Base-by-base conservation (phyloP, 192 early-diverging fungal genomes). In the Backusella tarrabulga region DNA sequence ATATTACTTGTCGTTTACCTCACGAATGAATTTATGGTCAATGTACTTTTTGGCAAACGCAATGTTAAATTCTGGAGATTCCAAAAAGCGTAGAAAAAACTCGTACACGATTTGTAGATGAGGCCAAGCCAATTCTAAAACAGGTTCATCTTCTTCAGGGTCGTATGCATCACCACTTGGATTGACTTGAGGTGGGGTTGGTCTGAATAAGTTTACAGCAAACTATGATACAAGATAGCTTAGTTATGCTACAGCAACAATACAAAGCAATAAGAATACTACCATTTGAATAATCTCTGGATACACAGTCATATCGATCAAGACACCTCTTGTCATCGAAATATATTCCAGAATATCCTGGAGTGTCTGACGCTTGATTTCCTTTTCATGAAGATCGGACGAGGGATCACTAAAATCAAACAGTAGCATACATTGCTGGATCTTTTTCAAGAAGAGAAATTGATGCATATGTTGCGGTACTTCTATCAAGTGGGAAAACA, bases 101-200 rank as follows among this genome's bases (percentile, higher is more conserved):
- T 94, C 95, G 81, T 97, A 97, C 7, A 97, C 95, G 50, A 96
- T 89, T 78, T 93, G 93, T 60, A 97, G 81, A 83, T 97, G 96
- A 42, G 95, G 95, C 96, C 96, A 97, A 6, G 94, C 93, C 34
- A 90, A 83, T 84, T 97, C 96, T 40, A 96, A 84, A 9, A 95
- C 93, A 15, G 96, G 96, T 82, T 97, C 96, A 79, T 97, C 96
- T 82, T 97, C 96, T 79, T 97, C 96, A 3, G 96, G 95, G 81
- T 97, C 96, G 79, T 93, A 97, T 15, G 93, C 93, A 74, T 96
- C 96, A 42, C 94, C 96, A 40, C 87, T 88, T 21, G 94, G 94
- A 79, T 96, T 96, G 52, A 94, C 91, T 83, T 93, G 94, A 4
- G 96, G 96, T 7, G 96, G 95, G 4, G 96, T 92, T 6, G 95